A percentile compares a stretch with the other conserved stretches of the same genome.
Conservation (phyloP, 495 filamentous ascomycete genomes). For the Hypoxylon crocopeplum region DNA sequence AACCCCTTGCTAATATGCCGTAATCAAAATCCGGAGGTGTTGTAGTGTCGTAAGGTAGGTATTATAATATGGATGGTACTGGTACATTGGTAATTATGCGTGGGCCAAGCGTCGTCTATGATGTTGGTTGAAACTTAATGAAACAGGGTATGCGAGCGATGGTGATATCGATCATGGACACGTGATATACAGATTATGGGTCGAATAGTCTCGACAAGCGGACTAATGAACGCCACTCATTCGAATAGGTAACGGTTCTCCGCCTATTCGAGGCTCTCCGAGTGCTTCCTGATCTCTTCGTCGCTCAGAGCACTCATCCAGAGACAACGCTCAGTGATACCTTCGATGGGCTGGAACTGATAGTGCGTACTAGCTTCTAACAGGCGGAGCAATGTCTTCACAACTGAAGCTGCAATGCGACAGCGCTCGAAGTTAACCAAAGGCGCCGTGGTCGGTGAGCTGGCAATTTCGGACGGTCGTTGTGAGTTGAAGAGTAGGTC, state of each 20-base stretch:
- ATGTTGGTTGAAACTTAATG: conserved; percentile 25
- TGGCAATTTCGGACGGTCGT: conserved; percentile 75
- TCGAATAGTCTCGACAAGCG: conserved; percentile 2
- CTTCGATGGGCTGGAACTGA: conserved; percentile 81
- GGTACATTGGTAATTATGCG: conserved; percentile 26
- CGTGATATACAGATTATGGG: conserved; percentile 35
- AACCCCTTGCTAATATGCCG: conserved; percentile 3
- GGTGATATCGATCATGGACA: conserved; percentile 21
- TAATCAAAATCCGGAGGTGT: conserved; percentile 1
- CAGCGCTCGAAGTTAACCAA: conserved; percentile 96
- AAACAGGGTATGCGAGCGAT: conserved; percentile 32
- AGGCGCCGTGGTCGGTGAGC: conserved; percentile 68
- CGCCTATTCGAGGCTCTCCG: conserved; percentile 49
- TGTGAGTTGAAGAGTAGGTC: conserved; percentile 97
- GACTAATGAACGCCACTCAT: neutral
- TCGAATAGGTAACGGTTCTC: neutral
- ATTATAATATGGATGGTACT: conserved; percentile 32
- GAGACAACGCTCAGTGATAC: conserved; percentile 86
- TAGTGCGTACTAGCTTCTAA: conserved; percentile 94
- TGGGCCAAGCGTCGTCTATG: conserved; percentile 31
- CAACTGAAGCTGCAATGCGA: conserved; percentile 85
- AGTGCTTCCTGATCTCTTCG: conserved; percentile 71
- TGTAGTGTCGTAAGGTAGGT: conserved; percentile 28
- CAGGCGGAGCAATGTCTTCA: conserved; percentile 88
- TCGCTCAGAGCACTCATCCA: conserved; percentile 93